Evolutionary conservation across 75 land plant species (phyloP), one percentile per base, ranked within the genome.

Genomic region (Adiantum capillusveneris): DNA sequence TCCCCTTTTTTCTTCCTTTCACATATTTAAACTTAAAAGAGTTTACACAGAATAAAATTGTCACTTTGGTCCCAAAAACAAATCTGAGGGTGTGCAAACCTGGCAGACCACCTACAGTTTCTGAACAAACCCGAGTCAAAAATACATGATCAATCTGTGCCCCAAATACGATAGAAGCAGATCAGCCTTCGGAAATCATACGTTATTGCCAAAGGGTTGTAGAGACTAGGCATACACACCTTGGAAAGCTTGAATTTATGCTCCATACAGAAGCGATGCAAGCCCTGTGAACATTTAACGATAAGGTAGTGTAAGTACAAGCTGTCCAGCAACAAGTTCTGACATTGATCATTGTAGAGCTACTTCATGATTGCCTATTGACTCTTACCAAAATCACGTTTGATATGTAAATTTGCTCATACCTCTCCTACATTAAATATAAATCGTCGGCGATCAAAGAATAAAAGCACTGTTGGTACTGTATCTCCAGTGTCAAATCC

Each of bases 391-490:
- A n/a, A n/a, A n/a, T n/a, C n/a, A n/a, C n/a, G n/a, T n/a, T n/a
- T n/a, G n/a, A n/a, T n/a, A n/a, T n/a, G n/a, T n/a, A n/a, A n/a
- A n/a, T n/a, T n/a, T 9, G 9, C 37, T 34, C 58, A 73, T 39
- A 92, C 99, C 91, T 95, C 99, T 64, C 99, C 99, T 44, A 91
- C 99, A 78, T 95, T 95, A 45, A 95, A 95, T 31, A 95, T 68
- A 61, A 84, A 84, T n/a, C 99, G 85, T 41, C 87, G 90, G 27
- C 75, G 77, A 62, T 95, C 96, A 70, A 95, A 95, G 72, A 93
- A 95, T 31, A 95, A 78, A 52, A 95, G 66, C 26, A 95, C 87
- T 6, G 87, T 84, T 21, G 99, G 84, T 17, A 92, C 77, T 20
- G 99, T 95, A 49, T 95, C 99, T 28, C 85, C 92, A 6, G 96